Evolutionary conservation across 2,329 filamentous ascomycete species (phyloP), one percentile per base, ranked within the genome.

Genomic region (Aspergillus sp.): DNA sequence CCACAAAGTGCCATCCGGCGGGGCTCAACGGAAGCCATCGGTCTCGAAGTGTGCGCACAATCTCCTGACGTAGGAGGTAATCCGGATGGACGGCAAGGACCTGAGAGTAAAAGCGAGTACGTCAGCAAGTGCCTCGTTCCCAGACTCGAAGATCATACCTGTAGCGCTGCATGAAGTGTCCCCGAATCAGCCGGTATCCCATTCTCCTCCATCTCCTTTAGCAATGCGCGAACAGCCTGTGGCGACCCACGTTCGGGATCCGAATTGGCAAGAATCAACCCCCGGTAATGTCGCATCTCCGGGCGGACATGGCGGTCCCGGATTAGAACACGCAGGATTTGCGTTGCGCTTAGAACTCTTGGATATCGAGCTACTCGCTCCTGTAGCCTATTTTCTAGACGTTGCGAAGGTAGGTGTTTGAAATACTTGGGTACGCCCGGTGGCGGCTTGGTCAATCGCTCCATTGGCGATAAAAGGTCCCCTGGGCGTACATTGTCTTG

Each of bases 51-150:
- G 88, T 87, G 57, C 85, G 79, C 41, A 97, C 78, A 3, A 96
- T 82, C 38, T 88, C 82, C 56, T 85, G 84, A 38, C 92, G 87
- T 23, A 95, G 78, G 5, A 92, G 66, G 68, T 96, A 94, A 75
- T 98, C 90, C 0, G 94, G 91, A 72, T 98, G 95, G 8, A 95
- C 85, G 0, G 90, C 86, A 23, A 97, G 81, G 5, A 85, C 88
- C 81, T 90, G 64, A 5, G 15, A 3, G 19, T 27, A 42, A 52
- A 50, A 47, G 25, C 10, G 48, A 19, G 5, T 36, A 15, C 10
- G 19, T 44, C 44, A 59, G 42, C 39, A 23, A 19, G 15, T 8
- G 17, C 8, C 32, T 27, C 39, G 13, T 44, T 13, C 11, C 11
- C 32, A 5, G 32, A 36, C 11, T 15, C 32, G 32, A 36, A 36